Conservation (phyloP, 176 grass and related monocot genomes). For the Tillandsia leiboldiana region DNA sequence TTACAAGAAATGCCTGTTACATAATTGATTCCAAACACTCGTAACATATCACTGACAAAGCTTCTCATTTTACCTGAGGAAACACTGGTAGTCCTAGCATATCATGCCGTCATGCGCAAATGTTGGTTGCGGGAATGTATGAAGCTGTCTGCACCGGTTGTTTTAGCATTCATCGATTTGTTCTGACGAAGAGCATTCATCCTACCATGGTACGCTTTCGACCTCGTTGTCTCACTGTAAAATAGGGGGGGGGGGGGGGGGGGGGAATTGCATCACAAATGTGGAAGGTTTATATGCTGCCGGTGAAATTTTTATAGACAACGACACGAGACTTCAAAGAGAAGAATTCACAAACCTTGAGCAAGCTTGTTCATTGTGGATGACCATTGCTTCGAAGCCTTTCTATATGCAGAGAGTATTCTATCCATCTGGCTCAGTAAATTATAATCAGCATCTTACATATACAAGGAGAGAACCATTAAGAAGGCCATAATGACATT, state of each 20-base stretch:
- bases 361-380: constrained; percentile 83
- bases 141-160: constrained; percentile 3
- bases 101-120: background rate
- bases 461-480: background rate
- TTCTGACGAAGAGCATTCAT: constrained; percentile 15
- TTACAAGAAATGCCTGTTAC: background rate
- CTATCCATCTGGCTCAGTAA: constrained; percentile 53
- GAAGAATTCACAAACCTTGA: constrained; percentile 40
- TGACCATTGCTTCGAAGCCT: constrained; percentile 81
- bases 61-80: background rate
- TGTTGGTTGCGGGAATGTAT: background rate
- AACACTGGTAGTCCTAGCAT: background rate
- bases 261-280: background rate
- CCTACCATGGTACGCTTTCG: constrained; percentile 84
- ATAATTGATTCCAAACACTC: background rate
- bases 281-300: background rate
- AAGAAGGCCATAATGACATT: background rate
- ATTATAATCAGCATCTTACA: background rate
- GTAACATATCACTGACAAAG: background rate
- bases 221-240: constrained; percentile 63
- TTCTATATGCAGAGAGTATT: constrained; percentile 70
- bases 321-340: background rate
- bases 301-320: background rate
- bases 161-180: constrained; percentile 6
- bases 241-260: background rate